Evolutionary conservation across 345 rosid species (phyloP), one percentile per base, ranked within the genome.

Genomic region (Moringa oleifera): DNA sequence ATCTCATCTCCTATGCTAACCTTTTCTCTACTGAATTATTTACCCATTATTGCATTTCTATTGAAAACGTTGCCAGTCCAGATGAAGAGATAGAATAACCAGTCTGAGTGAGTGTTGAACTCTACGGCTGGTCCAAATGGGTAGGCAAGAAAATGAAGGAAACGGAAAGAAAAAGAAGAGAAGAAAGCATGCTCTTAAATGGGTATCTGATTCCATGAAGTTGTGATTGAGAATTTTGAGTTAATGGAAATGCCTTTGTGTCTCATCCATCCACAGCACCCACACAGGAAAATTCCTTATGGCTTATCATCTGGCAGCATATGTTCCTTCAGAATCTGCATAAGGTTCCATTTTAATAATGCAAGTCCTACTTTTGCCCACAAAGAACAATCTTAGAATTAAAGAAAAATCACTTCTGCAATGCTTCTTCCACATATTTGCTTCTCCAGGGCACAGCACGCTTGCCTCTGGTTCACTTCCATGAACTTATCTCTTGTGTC

Each of bases 181-280:
- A 20, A 53, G 11, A 64, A 45, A 62, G 33, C 16, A 28, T 55
- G 53, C 28, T 22, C 60, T 45, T 28, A 70, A 33, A 33, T 4
- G 37, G 11, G 85, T 71, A 81, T 81, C 82, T 68, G 82, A 81
- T 81, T 81, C 83, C 66, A 18, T 4, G 11, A 51, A 47, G 53
- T 18, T 53, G 60, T 60, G 71, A 53, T 24, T 25, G 62, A 62
- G 75, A 71, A 41, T 63, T 61, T 54, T 22, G 24, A 56, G 56
- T 23, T 31, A 51, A 62, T 45, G 46, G 72, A 75, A 77, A 73
- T 18, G 41, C 56, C 73, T 72, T 71, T 76, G 64, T 53, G 63
- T 61, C 71, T 52, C 55, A 23, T 66, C 71, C 73, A 74, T 64
- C 71, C 62, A 49, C 55, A 28, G 41, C 20, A 37, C 62, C 18